Evolutionary conservation across 169 alveolate genomes (phyloP), one percentile per base, ranked within the genome.

Genomic region (Cryptosporidium meleagridis): DNA sequence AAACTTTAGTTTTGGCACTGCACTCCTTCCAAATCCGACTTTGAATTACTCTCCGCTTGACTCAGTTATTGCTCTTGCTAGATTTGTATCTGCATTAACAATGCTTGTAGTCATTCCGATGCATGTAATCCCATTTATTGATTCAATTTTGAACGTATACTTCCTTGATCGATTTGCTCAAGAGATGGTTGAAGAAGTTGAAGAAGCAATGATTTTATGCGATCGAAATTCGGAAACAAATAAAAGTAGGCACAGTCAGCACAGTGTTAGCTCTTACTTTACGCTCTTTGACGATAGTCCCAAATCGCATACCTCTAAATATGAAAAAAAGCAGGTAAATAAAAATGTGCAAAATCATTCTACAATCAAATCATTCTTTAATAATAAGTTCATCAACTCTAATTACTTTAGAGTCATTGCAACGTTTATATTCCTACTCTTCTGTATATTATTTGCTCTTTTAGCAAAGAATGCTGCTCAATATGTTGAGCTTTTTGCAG

Each of bases 391-490:
- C 21, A 23, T 71, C 48, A 10, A 12, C 52, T 80, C 89, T 23
- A n/a, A 31, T 29, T n/a, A 59, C 37, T 80, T 80, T n/a, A 58
- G 89, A 33, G 39, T 61, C 16, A 16, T 80, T n/a, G 39, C 68
- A n/a, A 39, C 75, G 0, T 14, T 65, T 29, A 23, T 80, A 39
- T 80, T 80, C 26, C 67, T 80, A 33, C 26, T 80, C 7, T 31
- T 80, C 35, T 80, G 89, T 48, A 80, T 80, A 26, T 9, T 59
- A 3, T 39, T 80, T 18, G 75, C 89, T 33, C 67, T 80, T n/a
- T 16, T 41, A n/a, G 89, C 89, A 18, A 80, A 80, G 55, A 67
- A 45, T 62, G 89, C 89, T 16, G 89, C 89, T 65, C 89, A 80
- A 31, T 80, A 80, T 65, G 51, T 80, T 5, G 89, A 80, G 55